These are phyloP conservation scores for Silene latifolia DNA, from an alignment of 148 eudicot genomes.

Conservation along the genomic window DNA sequence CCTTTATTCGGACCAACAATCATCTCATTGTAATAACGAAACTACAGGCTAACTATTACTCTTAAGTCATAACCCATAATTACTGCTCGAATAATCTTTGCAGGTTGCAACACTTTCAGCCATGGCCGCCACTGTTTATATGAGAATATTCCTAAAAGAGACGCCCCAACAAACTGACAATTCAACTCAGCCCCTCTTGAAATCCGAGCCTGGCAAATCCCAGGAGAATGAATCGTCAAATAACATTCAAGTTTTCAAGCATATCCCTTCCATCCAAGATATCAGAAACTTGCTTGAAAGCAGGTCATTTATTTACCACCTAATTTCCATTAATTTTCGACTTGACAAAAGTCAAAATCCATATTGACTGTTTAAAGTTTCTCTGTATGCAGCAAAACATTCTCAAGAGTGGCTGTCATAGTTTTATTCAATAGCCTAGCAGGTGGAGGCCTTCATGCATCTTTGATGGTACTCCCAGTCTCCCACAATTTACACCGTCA, in stretches of 20 bases:
- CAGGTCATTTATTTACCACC: constrained; percentile 38
- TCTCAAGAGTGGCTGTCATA: constrained; percentile 53
- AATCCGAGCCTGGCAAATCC: constrained; percentile 17
- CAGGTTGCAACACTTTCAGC: constrained; percentile 60
- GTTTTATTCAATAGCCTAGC: constrained; percentile 63
- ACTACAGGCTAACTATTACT: background rate
- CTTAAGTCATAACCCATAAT: background rate
- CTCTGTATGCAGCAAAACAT: constrained; percentile 51
- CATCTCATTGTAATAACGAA: background rate
- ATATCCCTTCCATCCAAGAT: constrained; percentile 42
- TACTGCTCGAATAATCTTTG: too few species aligned
- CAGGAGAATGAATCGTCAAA: constrained; percentile 20
- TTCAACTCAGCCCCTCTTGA: constrained; percentile 34
- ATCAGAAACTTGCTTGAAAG: constrained; percentile 42
- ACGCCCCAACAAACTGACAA: constrained; percentile 10
- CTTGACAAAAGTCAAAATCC: background rate
- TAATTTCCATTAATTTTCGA: background rate
- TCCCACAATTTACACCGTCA: background rate
- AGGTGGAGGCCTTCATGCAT: constrained; percentile 52
- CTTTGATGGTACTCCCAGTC: constrained; percentile 39
- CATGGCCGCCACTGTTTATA: constrained; percentile 57
- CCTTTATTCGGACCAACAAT: background rate
- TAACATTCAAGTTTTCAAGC: constrained; percentile 27
- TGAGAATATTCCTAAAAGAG: constrained; percentile 68
- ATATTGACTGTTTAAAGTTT: background rate